phyloP scores from a whole-genome alignment of 2,329 filamentous ascomycete species.

The Trichoderma harzianum region DNA sequence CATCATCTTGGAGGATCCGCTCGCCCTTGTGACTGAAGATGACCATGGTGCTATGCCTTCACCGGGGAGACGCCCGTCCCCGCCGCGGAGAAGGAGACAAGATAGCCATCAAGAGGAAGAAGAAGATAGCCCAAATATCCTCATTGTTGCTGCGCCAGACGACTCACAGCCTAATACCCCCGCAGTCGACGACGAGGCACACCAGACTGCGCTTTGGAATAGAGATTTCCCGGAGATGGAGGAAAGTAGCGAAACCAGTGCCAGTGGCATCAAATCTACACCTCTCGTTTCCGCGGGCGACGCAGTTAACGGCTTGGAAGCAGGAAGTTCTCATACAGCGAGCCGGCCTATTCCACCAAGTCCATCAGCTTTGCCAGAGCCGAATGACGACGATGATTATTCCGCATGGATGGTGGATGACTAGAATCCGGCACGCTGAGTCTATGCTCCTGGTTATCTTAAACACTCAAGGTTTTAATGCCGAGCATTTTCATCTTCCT shows the following conservation, averaged over 20 bases:
- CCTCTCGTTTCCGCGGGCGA: neutral
- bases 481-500: neutral
- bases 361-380: slow-evolving; percentile 6
- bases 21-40: slow-evolving; percentile 24
- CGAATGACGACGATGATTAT: slow-evolving; percentile 26
- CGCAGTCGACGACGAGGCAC: slow-evolving; percentile 33
- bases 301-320: neutral
- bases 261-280: neutral
- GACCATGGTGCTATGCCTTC: slow-evolving; percentile 27
- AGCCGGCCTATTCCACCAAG: slow-evolving; percentile 18
- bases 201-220: slow-evolving; percentile 17
- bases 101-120: slow-evolving; percentile 35
- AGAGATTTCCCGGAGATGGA: neutral
- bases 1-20: slow-evolving; percentile 27
- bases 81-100: slow-evolving; percentile 41
- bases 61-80: slow-evolving; percentile 43
- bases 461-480: neutral
- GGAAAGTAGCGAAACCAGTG: neutral
- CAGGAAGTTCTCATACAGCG: neutral
- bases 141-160: slow-evolving; percentile 63
- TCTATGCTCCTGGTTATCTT: neutral
- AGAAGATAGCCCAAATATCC: slow-evolving; percentile 47
- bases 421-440: neutral
- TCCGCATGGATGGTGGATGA: slow-evolving; percentile 30
- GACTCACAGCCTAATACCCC: slow-evolving; percentile 60